phyloP scores from a whole-genome alignment of 768 basidiomycete genomes.

The Gloeopeniophorella convolvens region DNA sequence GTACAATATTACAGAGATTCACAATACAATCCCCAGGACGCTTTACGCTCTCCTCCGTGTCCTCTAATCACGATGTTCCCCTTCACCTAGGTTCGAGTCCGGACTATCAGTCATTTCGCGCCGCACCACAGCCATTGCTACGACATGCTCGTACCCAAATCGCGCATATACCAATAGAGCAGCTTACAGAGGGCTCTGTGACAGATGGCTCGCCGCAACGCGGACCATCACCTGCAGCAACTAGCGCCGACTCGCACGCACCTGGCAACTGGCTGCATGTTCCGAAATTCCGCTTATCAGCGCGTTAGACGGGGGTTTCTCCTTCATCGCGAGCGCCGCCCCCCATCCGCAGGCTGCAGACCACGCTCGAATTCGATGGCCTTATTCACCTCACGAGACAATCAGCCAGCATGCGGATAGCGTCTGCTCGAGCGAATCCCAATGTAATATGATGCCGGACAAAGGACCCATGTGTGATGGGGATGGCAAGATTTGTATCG shows the following conservation, averaged over 20 bases:
- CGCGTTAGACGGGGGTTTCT: constrained; percentile 17
- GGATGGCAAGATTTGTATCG: too few relatives aligned
- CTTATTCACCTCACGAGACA: too few relatives aligned
- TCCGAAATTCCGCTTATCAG: constrained; percentile 21
- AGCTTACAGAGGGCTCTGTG: constrained; percentile 14
- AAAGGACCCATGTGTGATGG: too few relatives aligned
- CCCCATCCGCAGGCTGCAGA: too few relatives aligned
- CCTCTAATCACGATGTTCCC: background rate
- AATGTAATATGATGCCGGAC: too few relatives aligned
- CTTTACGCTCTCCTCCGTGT: constrained; percentile 9
- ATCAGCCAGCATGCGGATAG: too few relatives aligned
- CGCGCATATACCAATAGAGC: constrained; percentile 13
- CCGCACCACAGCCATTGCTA: constrained; percentile 8
- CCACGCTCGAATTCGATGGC: too few relatives aligned
- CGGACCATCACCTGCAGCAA: constrained; percentile 2
- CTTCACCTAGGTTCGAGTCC: constrained; percentile 2
- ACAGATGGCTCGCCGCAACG: background rate
- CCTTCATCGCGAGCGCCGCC: constrained; percentile 4
- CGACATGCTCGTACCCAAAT: constrained; percentile 16
- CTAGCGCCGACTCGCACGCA: background rate
- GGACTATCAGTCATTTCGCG: background rate
- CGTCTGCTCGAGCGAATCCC: too few relatives aligned
- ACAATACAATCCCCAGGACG: background rate
- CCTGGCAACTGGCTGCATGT: constrained; percentile 18
- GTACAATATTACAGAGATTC: background rate